phyloP scores from a whole-genome alignment of 345 rosid species.

The Hypericum perforatum region DNA sequence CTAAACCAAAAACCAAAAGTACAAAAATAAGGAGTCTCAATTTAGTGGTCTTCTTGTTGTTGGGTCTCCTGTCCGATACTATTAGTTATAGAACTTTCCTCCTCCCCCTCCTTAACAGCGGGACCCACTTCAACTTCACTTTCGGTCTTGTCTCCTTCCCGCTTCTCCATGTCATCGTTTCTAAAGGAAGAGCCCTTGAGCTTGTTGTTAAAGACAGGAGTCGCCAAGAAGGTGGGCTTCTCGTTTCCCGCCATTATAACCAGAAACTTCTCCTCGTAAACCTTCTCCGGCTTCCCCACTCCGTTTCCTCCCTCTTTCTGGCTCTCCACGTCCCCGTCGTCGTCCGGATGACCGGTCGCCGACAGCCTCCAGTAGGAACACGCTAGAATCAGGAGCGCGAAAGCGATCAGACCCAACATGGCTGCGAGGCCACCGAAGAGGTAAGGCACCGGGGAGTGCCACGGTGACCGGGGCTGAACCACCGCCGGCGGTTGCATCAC shows the following conservation, averaged over 20 bases:
- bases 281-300: background rate
- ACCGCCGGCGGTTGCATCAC: constrained; percentile 11
- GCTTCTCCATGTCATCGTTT: no score
- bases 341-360: constrained; percentile 3
- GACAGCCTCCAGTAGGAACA: constrained; percentile 9
- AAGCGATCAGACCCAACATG: constrained; percentile 6
- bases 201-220: constrained; percentile 9
- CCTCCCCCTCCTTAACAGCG: no score
- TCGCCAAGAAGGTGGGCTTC: constrained; percentile 22
- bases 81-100: no score
- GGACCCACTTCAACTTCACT: no score
- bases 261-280: constrained; percentile 18
- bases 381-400: constrained; percentile 5
- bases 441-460: constrained; percentile 10
- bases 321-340: background rate
- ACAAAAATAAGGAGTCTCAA: no score
- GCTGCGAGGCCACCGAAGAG: constrained; percentile 8
- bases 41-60: no score
- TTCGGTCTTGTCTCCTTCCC: no score
- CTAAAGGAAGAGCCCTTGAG: no score
- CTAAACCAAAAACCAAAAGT: no score
- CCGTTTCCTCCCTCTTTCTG: constrained; percentile 6
- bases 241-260: constrained; percentile 25
- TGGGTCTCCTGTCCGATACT: no score
- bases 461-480: constrained; percentile 9